phyloP scores from a whole-genome alignment of 768 basidiomycete genomes.

The Kwoniella mangroviensis region DNA sequence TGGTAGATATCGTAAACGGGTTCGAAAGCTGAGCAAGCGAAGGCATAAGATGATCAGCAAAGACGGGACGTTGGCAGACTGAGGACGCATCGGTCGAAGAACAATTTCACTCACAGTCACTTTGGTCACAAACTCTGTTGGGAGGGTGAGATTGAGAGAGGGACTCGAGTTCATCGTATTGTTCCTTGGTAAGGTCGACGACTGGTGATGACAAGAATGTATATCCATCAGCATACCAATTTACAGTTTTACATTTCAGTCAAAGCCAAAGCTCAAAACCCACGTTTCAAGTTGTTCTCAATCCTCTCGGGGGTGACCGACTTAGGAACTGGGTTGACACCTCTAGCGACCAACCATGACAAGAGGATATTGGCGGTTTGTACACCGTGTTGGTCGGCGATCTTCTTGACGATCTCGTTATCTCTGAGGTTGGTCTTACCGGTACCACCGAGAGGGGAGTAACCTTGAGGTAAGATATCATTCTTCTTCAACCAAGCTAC shows the following conservation, averaged over 20 bases:
- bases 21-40: conserved; percentile 36
- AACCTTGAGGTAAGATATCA: conserved; percentile 71
- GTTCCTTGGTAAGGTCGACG: conserved; percentile 47
- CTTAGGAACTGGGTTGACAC: conserved; percentile 76
- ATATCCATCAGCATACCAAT: background rate
- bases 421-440: conserved; percentile 64
- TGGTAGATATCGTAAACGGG: conserved; percentile 53
- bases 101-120: conserved; percentile 38
- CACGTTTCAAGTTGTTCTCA: conserved; percentile 66
- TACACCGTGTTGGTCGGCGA: conserved; percentile 68
- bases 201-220: conserved; percentile 26
- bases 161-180: conserved; percentile 44
- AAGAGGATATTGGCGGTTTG: conserved; percentile 78
- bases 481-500: conserved; percentile 64
- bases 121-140: conserved; percentile 53
- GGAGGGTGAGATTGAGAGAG: conserved; percentile 43
- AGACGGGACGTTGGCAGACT: too few relatives aligned
- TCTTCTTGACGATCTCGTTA: conserved; percentile 66
- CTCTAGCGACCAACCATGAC: conserved; percentile 66
- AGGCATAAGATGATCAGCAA: background rate
- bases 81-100: too few relatives aligned
- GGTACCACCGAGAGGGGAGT: conserved; percentile 73
- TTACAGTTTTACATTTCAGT: too few relatives aligned
- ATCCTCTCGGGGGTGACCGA: conserved; percentile 73
- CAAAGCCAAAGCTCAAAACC: conserved; percentile 9